phyloP scores from a whole-genome alignment of 768 basidiomycete species.

The Hericium erinaceus region DNA sequence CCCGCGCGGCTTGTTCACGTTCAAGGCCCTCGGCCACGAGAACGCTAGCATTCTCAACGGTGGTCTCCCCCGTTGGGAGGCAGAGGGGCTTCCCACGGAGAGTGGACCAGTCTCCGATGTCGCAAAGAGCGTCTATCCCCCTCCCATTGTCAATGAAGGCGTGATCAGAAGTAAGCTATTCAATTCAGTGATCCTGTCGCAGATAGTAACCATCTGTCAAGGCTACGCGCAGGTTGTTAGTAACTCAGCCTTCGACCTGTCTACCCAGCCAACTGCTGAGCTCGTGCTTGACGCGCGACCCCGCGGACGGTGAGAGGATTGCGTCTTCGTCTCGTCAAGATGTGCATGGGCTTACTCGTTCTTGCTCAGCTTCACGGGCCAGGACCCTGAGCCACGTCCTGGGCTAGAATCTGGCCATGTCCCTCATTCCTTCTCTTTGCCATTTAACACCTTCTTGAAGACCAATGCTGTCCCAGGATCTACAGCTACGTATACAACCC shows the following conservation, averaged over 20 bases:
- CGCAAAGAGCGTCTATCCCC: constrained; percentile 34
- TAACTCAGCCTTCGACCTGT: constrained; percentile 48
- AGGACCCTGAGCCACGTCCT: constrained; percentile 82
- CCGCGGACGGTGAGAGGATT: constrained; percentile 52
- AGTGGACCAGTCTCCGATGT: constrained; percentile 20
- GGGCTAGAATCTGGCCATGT: constrained; percentile 89
- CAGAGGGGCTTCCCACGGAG: constrained; percentile 52
- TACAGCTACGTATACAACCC: constrained; percentile 28
- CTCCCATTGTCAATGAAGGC: constrained; percentile 41
- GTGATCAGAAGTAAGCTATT: constrained; percentile 9
- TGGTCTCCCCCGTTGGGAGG: constrained; percentile 79
- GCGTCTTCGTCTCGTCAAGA: background rate
- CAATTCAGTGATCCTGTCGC: background rate
- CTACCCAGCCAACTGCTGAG: constrained; percentile 38
- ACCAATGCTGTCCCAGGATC: constrained; percentile 25
- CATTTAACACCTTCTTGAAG: constrained; percentile 69
- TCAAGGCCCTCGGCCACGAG: constrained; percentile 83
- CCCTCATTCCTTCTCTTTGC: constrained; percentile 74
- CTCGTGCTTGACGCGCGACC: constrained; percentile 86
- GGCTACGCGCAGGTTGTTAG: constrained; percentile 75
- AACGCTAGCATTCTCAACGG: constrained; percentile 87
- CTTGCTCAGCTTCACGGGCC: constrained; percentile 58
- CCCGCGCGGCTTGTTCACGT: constrained; percentile 90
- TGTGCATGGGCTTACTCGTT: background rate
- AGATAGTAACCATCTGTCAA: constrained; percentile 21